phyloP scores from a whole-genome alignment of 495 filamentous ascomycete genomes.

The Penicillium cinerascens region DNA sequence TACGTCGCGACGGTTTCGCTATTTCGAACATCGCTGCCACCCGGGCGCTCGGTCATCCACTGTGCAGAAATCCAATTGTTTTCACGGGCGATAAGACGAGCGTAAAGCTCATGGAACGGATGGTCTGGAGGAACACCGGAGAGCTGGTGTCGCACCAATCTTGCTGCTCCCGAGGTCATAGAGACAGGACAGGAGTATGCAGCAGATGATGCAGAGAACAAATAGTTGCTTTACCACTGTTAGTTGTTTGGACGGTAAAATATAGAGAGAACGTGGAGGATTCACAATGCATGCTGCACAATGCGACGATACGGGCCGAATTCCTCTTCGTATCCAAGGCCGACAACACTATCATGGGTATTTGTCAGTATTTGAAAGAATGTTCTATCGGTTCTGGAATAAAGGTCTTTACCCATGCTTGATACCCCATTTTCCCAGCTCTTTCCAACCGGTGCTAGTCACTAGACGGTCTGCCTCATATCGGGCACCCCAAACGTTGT shows the following conservation, averaged over 20 bases:
- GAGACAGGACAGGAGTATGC: conserved; percentile 61
- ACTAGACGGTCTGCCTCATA: conserved; percentile 30
- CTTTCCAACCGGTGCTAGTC: conserved; percentile 38
- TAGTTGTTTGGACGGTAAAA: conserved; percentile 38
- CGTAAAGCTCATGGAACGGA: conserved; percentile 50
- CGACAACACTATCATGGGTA: conserved; percentile 31
- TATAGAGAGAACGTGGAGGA: not conserved
- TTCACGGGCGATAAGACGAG: conserved; percentile 53
- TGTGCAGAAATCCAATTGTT: conserved; percentile 71
- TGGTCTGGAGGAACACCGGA: conserved; percentile 17
- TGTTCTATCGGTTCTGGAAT: not conserved
- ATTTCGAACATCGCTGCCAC: conserved; percentile 65
- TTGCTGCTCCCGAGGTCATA: conserved; percentile 67
- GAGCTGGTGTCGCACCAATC: conserved; percentile 53
- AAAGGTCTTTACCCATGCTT: conserved; percentile 21
- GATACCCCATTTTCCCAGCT: conserved; percentile 32
- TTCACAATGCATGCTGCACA: conserved; percentile 31
- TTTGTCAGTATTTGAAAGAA: not conserved
- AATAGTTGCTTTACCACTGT: conserved; percentile 48
- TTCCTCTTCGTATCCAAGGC: conserved; percentile 32
- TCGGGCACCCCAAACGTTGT: conserved; percentile 31
- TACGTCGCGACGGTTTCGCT: conserved; percentile 60
- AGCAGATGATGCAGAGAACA: conserved; percentile 59
- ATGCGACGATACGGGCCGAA: conserved; percentile 36
- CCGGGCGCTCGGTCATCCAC: conserved; percentile 77